Percentiles rank a stretch among this genome's conserved stretches.
These are phyloP conservation scores for Clitopilus passeckerianus DNA, from an alignment of 768 basidiomycete genomes.

Conservation along the genomic window DNA sequence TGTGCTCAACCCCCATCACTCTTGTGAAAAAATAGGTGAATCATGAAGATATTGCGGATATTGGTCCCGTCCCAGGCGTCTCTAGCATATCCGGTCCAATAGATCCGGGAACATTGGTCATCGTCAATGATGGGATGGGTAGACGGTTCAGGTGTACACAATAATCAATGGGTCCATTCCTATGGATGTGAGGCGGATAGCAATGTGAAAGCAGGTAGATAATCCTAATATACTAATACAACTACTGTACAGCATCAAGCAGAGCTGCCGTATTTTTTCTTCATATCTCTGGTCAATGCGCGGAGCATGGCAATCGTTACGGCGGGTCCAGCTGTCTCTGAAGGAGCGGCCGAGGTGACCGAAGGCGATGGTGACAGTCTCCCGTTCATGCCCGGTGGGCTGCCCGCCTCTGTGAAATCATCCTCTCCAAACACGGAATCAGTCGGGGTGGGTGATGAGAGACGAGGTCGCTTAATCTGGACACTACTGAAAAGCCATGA, in stretches of 20 bases:
- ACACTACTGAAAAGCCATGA: slow-evolving; percentile 12
- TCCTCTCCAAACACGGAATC: slow-evolving; percentile 21
- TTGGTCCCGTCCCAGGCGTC: no score
- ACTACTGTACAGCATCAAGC: neutral
- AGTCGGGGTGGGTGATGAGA: slow-evolving; percentile 28
- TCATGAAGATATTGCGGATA: no score
- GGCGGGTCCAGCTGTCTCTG: slow-evolving; percentile 19
- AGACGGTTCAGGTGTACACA: no score
- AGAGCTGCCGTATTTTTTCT: slow-evolving; percentile 34
- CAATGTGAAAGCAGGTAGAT: neutral
- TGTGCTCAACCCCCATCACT: no score
- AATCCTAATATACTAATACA: neutral
- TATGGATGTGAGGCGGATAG: no score
- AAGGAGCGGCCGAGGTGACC: slow-evolving; percentile 33
- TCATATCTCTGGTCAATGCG: slow-evolving; percentile 49
- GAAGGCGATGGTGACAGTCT: slow-evolving; percentile 43
- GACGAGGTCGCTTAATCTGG: slow-evolving; percentile 37
- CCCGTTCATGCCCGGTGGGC: slow-evolving; percentile 17
- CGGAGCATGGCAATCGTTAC: slow-evolving; percentile 67
- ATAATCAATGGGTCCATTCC: no score
- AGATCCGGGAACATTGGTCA: no score
- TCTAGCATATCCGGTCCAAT: no score
- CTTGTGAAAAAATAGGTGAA: no score
- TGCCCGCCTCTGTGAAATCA: slow-evolving; percentile 11
- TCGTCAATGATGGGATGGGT: no score